These are phyloP conservation scores for Sorghum bicolor DNA, from an alignment of 176 grass and related monocot species.

Conservation along the genomic window DNA sequence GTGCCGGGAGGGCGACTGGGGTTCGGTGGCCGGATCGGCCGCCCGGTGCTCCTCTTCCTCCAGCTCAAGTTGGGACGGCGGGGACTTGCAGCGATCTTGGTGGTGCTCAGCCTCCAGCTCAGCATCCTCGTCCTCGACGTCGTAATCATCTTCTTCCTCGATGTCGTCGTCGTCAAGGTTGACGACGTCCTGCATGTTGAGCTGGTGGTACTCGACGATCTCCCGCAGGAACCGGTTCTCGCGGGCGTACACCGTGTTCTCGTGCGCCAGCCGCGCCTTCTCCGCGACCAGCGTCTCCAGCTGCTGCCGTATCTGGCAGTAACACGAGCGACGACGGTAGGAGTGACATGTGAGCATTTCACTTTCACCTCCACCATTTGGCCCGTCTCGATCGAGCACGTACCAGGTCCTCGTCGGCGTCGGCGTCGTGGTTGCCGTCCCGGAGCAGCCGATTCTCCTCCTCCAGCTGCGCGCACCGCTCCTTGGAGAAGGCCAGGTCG, in stretches of 20 bases:
- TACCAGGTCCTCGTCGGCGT: slow-evolving; percentile 94
- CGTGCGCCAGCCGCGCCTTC: slow-evolving; percentile 72
- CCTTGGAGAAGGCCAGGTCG: slow-evolving; percentile 76
- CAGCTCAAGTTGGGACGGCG: not conserved
- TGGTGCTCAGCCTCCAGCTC: not conserved
- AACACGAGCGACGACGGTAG: not conserved
- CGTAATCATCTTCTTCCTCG: not conserved
- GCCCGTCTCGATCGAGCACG: not conserved
- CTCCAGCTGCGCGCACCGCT: slow-evolving; percentile 88
- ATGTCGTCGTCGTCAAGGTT: slow-evolving; percentile 41
- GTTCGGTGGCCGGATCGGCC: not conserved
- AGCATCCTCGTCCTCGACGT: not conserved
- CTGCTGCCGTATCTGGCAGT: slow-evolving; percentile 65
- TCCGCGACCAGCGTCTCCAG: slow-evolving; percentile 83
- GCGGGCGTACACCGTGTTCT: slow-evolving; percentile 73
- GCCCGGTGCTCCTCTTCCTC: not conserved
- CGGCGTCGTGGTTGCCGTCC: slow-evolving; percentile 51
- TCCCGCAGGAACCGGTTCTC: slow-evolving; percentile 90
- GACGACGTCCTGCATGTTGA: slow-evolving; percentile 72
- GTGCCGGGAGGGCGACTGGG: not conserved
- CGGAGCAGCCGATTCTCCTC: slow-evolving; percentile 72
- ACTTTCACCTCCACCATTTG: not conserved
- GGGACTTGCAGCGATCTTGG: not conserved
- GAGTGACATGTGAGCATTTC: not conserved
- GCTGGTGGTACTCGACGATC: slow-evolving; percentile 88